phyloP scores from a whole-genome alignment of 164 flowering plant genomes.

The Piper betle region DNA sequence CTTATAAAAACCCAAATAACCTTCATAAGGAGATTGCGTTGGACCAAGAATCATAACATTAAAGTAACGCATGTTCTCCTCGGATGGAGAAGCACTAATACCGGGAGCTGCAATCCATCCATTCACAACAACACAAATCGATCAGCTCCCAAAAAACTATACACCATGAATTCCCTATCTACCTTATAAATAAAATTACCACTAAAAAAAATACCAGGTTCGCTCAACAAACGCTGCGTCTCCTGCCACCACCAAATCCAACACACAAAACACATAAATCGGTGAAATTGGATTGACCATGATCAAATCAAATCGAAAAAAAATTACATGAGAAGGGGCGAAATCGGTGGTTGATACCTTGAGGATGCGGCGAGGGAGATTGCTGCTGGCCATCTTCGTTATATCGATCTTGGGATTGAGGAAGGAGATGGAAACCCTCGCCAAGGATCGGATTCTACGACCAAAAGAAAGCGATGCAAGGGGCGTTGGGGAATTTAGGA shows the following conservation, averaged over 20 bases:
- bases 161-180: too few relatives aligned
- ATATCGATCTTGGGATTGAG: too few relatives aligned
- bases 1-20: conserved; percentile 13
- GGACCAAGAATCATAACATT: conserved; percentile 94
- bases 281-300: conserved; percentile 1
- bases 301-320: background rate
- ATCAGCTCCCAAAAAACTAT: background rate
- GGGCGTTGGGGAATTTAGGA: too few relatives aligned
- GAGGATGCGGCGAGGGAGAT: conserved; percentile 57
- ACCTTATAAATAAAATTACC: too few relatives aligned
- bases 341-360: conserved; percentile 31
- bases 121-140: background rate
- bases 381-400: conserved; percentile 22
- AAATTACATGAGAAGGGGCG: background rate
- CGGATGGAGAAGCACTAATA: conserved; percentile 86
- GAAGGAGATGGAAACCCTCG: background rate
- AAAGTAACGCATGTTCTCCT: conserved; percentile 82
- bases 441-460: background rate
- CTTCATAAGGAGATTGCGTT: conserved; percentile 83
- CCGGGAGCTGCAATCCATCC: conserved; percentile 54
- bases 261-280: conserved; percentile 6
- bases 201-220: conserved; percentile 40
- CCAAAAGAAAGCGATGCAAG: too few relatives aligned
- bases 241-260: conserved; percentile 28
- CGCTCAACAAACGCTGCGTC: conserved; percentile 85